A percentile compares a stretch with the other conserved stretches of the same genome.
These are phyloP conservation scores for Termitomyces titanicus DNA, from an alignment of 768 basidiomycete genomes.

Conservation along the genomic window DNA sequence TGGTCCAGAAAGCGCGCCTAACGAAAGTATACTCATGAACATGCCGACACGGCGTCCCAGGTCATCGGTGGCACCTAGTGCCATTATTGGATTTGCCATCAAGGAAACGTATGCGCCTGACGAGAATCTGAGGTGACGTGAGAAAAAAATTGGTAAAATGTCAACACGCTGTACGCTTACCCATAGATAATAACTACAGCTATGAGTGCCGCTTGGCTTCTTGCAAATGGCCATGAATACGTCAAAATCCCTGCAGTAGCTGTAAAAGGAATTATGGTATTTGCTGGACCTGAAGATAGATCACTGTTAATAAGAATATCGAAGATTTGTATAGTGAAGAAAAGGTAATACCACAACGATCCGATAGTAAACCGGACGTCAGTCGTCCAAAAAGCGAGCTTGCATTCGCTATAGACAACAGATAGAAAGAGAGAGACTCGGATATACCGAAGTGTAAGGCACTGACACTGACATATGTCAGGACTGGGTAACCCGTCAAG, in stretches of 20 bases:
- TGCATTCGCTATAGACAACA: constrained; percentile 66
- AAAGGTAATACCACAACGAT: constrained; percentile 44
- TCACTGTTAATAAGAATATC: not conserved
- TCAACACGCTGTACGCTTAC: constrained; percentile 23
- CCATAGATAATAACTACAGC: constrained; percentile 62
- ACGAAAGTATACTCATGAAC: constrained; percentile 53
- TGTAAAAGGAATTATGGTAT: constrained; percentile 65
- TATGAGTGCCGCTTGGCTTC: constrained; percentile 39
- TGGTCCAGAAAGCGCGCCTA: constrained; percentile 66
- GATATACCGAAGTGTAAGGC: constrained; percentile 48
- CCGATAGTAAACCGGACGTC: constrained; percentile 47
- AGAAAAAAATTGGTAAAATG: not conserved
- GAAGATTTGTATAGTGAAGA: not conserved
- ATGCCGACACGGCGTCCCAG: constrained; percentile 66
- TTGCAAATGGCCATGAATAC: constrained; percentile 68
- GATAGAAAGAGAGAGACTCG: constrained; percentile 53
- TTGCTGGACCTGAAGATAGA: constrained; percentile 50
- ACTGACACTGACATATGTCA: constrained; percentile 65
- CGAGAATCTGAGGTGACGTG: constrained; percentile 37
- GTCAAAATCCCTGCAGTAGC: constrained; percentile 53
- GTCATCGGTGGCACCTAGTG: constrained; percentile 56
- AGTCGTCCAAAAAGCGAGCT: constrained; percentile 62
- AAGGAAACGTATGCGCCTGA: constrained; percentile 63
- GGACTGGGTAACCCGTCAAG: constrained; percentile 39
- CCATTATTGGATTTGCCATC: constrained; percentile 52